Conservation (phyloP, 129 eudicot species). For the Ambrosia trifida region DNA sequence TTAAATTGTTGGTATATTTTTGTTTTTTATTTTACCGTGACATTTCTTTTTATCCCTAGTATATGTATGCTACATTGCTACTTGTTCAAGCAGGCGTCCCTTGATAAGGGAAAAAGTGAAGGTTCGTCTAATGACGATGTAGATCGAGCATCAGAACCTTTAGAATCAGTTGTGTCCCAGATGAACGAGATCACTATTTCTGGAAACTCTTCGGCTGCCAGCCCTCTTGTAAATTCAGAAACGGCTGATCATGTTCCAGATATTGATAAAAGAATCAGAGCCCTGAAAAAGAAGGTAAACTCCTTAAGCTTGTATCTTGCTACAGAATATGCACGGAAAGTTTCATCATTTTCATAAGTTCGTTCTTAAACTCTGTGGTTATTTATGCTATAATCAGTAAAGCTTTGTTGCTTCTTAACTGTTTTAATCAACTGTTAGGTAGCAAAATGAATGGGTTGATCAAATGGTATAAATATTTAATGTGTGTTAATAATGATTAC, state of each 20-base stretch:
- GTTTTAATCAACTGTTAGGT: neutral
- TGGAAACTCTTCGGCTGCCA: too few species aligned
- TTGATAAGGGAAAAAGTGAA: slow-evolving; percentile 56
- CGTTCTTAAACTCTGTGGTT: neutral
- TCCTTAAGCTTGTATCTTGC: neutral
- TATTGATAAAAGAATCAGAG: too few species aligned
- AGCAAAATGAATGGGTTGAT: neutral
- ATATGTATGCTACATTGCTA: slow-evolving; percentile 15
- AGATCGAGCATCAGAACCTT: too few species aligned
- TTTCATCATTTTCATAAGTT: neutral
- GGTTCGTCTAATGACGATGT: slow-evolving; percentile 45
- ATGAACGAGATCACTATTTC: too few species aligned
- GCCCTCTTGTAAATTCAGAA: too few species aligned
- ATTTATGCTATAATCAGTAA: neutral
- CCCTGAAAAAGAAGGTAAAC: slow-evolving; percentile 86
- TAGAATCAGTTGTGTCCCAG: too few species aligned
- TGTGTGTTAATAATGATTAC: neutral
- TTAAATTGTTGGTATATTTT: slow-evolving; percentile 10
- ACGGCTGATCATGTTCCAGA: too few species aligned
- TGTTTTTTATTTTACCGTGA: too few species aligned
- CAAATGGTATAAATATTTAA: too few species aligned
- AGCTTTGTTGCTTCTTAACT: neutral
- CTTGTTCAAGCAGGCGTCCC: slow-evolving; percentile 59
- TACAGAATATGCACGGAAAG: neutral
- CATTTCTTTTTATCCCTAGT: slow-evolving; percentile 17